Conservation (phyloP, 2,329 filamentous ascomycete species). For the Pseudogymnoascus sp. region DNA sequence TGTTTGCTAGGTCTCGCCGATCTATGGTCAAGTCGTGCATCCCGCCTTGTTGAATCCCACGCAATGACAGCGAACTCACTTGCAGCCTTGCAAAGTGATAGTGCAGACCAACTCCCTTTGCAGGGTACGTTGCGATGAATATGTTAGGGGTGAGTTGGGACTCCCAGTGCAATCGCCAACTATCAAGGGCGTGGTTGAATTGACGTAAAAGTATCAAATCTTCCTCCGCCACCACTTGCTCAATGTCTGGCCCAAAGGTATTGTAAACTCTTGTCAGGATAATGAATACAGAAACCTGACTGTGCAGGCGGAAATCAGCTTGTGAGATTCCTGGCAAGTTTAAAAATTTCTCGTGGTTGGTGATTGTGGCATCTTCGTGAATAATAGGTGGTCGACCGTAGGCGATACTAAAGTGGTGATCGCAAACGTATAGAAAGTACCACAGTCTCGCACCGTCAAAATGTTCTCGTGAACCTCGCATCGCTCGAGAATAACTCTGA, state of each 20-base stretch:
- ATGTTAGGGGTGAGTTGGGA: constrained; percentile 18
- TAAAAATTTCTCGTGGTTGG: constrained; percentile 47
- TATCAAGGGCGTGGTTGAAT: constrained; percentile 30
- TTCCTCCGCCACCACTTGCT: constrained; percentile 37
- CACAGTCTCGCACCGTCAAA: constrained; percentile 50
- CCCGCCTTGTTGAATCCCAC: constrained; percentile 15
- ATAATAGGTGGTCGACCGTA: constrained; percentile 55
- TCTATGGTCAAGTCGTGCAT: constrained; percentile 13
- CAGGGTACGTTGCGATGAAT: constrained; percentile 18
- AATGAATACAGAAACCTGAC: constrained; percentile 51
- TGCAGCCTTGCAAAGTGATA: constrained; percentile 31
- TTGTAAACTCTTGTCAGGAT: constrained; percentile 50
- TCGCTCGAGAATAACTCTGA: constrained; percentile 41
- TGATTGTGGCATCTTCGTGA: constrained; percentile 46
- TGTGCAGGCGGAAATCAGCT: constrained; percentile 46
- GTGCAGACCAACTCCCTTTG: constrained; percentile 24
- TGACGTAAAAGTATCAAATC: constrained; percentile 26
- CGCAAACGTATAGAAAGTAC: constrained; percentile 57
- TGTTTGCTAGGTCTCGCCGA: constrained; percentile 17
- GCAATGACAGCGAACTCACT: constrained; percentile 26
- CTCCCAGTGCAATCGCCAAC: constrained; percentile 32
- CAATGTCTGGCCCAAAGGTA: constrained; percentile 48
- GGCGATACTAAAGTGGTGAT: constrained; percentile 57
- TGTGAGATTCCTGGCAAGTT: constrained; percentile 41
- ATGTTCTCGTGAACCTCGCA: constrained; percentile 38